Base-by-base conservation (phyloP, 441 rosid species). In the Brassica balearica region DNA sequence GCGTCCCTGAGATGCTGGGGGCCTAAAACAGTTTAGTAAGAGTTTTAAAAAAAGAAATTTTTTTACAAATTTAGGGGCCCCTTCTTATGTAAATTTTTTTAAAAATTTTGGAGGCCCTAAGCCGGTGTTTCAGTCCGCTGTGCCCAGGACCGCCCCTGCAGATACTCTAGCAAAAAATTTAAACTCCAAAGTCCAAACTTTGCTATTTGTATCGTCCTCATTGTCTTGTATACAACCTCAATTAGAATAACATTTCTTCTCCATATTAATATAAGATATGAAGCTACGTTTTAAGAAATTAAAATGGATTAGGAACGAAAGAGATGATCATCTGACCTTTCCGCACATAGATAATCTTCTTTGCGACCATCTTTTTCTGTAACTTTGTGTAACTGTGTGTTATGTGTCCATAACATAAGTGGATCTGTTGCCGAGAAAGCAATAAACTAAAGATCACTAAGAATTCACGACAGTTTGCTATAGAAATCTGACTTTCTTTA, bases 391-490 rank as follows among this genome's bases (percentile, higher is more conserved):
- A 43, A 43, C n/a, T 43, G 11, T 43, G 43, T 32, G 65, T 9
- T 36, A 11, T 68, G 74, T 78, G 75, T 69, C 59, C 59, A 69
- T 79, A 38, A 9, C 53, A 19, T 20, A 69, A 69, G 78, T 79
- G 71, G 78, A 62, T 55, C 69, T 63, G 78, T 27, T 79, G 81
- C 68, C 36, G 10, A 73, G 68, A 53, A 79, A 73, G 78, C 77
- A 73, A 63, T 62, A 73, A 68, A 25, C 74, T 68, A 74, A 68
- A 68, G 78, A 62, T 68, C 61, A 68, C 75, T 36, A 68, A 62
- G 71, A 68, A 38, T 58, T 68, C 74, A 62, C 78, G 6, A 53
- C 34, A 63, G 15, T 25, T 73, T 79, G 65, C 25, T 6, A 73
- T 48, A 34, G 10, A 67, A 72, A 20, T 58, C 68, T 36, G 29